phyloP scores from a whole-genome alignment of 805 yeast species.

The Starmerella vitae region DNA sequence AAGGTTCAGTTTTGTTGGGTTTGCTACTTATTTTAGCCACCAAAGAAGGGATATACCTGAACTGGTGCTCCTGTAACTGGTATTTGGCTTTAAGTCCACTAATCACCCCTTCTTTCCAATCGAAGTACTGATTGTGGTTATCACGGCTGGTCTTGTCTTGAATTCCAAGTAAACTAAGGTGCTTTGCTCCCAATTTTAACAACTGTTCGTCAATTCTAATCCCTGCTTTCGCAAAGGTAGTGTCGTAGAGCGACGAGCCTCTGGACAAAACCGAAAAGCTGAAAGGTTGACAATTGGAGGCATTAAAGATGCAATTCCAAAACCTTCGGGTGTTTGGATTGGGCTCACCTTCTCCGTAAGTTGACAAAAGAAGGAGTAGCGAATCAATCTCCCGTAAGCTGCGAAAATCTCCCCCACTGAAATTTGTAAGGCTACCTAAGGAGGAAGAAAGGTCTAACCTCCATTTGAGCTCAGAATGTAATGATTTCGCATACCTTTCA shows the following conservation, averaged over 20 bases:
- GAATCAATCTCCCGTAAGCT: constrained; percentile 37
- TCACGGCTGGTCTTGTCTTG: constrained; percentile 78
- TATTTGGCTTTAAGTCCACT: constrained; percentile 45
- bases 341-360: constrained; percentile 85
- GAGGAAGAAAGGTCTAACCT: constrained; percentile 55
- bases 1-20: neutral
- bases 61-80: constrained; percentile 51
- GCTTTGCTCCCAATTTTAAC: constrained; percentile 44
- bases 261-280: constrained; percentile 57
- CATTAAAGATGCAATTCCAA: constrained; percentile 34
- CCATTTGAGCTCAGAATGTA: constrained; percentile 60
- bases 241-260: constrained; percentile 75
- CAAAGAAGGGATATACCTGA: constrained; percentile 48
- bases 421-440: constrained; percentile 58
- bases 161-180: constrained; percentile 50
- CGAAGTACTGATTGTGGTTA: constrained; percentile 66
- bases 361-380: constrained; percentile 54
- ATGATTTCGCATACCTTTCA: constrained; percentile 69
- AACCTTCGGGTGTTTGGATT: constrained; percentile 52
- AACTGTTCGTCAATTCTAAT: constrained; percentile 36
- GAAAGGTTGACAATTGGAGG: constrained; percentile 31
- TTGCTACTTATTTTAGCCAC: constrained; percentile 18
- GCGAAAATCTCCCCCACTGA: constrained; percentile 52
- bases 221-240: constrained; percentile 53
- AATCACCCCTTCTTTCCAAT: constrained; percentile 62